Evolutionary conservation across 164 flowering plant species (phyloP).

Genomic region (Vitis labrusca): DNA sequence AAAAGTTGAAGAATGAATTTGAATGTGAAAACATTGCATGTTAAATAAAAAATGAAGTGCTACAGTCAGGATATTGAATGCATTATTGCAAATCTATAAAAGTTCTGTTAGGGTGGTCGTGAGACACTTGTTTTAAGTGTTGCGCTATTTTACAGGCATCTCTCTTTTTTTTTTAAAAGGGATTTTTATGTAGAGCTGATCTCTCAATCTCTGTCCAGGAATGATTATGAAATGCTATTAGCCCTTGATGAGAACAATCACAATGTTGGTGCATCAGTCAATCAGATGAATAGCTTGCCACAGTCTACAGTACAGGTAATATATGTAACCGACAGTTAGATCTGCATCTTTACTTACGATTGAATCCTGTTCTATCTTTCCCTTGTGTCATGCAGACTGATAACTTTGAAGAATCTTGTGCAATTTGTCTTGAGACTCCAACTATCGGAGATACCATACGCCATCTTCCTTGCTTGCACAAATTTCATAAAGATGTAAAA

Average conservation of each 20-base stretch:
- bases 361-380: background rate
- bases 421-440: conserved; percentile 87
- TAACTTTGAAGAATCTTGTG: conserved; percentile 71
- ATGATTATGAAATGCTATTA: conserved; percentile 89
- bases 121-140: background rate
- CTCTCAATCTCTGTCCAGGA: conserved; percentile 36
- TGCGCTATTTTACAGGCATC: background rate
- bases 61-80: too few relatives aligned
- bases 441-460: conserved; percentile 75
- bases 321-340: background rate
- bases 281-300: conserved; percentile 77
- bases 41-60: too few relatives aligned
- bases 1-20: background rate
- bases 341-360: conserved; percentile 1
- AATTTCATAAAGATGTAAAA: conserved; percentile 90
- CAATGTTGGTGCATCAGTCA: conserved; percentile 63
- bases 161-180: background rate
- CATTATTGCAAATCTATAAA: too few relatives aligned
- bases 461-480: conserved; percentile 96
- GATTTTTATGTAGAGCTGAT: too few relatives aligned
- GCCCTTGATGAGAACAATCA: conserved; percentile 85
- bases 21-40: background rate
- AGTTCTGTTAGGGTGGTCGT: background rate
- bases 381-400: conserved; percentile 41
- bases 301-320: conserved; percentile 74